Evolutionary conservation across 345 rosid genomes (phyloP), one percentile per base, ranked within the genome.

Genomic region (Salix arbutifolia): DNA sequence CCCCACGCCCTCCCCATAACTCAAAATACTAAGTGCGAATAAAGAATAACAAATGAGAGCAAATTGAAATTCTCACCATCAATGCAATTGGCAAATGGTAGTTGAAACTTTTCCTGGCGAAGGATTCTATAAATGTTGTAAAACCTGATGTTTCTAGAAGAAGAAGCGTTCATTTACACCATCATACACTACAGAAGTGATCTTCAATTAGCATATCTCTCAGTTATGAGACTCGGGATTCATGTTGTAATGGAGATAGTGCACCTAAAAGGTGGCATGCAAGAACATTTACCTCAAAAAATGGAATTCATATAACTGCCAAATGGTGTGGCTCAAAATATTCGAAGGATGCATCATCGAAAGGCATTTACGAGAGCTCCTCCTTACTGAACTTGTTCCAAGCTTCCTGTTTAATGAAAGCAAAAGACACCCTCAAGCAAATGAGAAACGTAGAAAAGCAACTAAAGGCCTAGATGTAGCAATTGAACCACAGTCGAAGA

Each of bases 331-430:
- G 16, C 21, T 4, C 38, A 37, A 52, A 44, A 65, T 25, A 50
- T 14, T 17, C 48, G 0, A 19, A 62, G 31, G 7, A 33, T 50
- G 50, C 26, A 28, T 18, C 68, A 31, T 5, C 71, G 35, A n/a
- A 76, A 7, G 38, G 38, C 30, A 50, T 67, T 78, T 58, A 84
- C 44, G 81, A 82, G 72, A 87, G 94, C 58, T 90, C 94, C 66
- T 90, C 91, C 71, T 77, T 76, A 25, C 71, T 80, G 78, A 89
- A 87, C 85, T 90, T 90, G 77, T 82, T 85, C 87, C 88, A 90
- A 42, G 94, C 88, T 83, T 84, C 94, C 91, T 89, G 89, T 75
- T 77, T 60, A 30, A 67, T 69, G 37, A 42, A 42, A 75, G 70
- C 17, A 71, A 76, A 42, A 23, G 8, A 30, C 50, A 13, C 17